Percentiles rank a stretch among this genome's conserved stretches.
Conservation (phyloP, 768 basidiomycete genomes). For the Termitomyces titanicus region DNA sequence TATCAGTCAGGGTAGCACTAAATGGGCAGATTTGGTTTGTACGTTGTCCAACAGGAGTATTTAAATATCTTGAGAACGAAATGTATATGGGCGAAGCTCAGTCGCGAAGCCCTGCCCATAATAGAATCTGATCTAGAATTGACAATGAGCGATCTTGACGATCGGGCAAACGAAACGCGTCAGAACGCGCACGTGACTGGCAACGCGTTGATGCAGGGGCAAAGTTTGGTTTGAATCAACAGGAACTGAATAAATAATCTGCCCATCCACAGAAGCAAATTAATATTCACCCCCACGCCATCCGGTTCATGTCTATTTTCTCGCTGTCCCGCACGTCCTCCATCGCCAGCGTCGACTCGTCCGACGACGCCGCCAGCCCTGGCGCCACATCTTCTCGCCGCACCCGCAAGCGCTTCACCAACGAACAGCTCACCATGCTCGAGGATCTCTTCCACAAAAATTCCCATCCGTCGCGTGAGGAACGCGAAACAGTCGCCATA, state of each 20-base stretch:
- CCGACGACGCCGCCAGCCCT: constrained; percentile 35
- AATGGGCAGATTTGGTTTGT: not conserved
- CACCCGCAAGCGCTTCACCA: constrained; percentile 70
- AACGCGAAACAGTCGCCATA: constrained; percentile 60
- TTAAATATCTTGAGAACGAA: too few species aligned
- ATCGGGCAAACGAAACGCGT: constrained; percentile 5
- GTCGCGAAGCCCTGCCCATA: too few species aligned
- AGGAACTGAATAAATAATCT: constrained; percentile 18
- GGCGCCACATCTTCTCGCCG: constrained; percentile 40
- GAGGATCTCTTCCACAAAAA: constrained; percentile 71
- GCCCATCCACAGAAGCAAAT: constrained; percentile 6
- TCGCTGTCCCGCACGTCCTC: constrained; percentile 48
- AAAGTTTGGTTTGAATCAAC: constrained; percentile 23
- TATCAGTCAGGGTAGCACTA: too few species aligned
- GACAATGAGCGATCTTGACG: not conserved
- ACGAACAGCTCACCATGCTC: constrained; percentile 64
- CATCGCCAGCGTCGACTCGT: constrained; percentile 50
- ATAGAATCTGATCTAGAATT: not conserved
- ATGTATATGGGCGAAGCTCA: too few species aligned
- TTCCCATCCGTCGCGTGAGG: constrained; percentile 72
- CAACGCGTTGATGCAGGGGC: constrained; percentile 16
- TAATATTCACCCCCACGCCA: constrained; percentile 9
- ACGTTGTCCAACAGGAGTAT: not conserved
- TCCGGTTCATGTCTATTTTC: constrained; percentile 4
- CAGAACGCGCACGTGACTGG: constrained; percentile 17